Evolutionary conservation across 805 yeast species (phyloP).

Genomic region (Metschnikowia henanensis): DNA sequence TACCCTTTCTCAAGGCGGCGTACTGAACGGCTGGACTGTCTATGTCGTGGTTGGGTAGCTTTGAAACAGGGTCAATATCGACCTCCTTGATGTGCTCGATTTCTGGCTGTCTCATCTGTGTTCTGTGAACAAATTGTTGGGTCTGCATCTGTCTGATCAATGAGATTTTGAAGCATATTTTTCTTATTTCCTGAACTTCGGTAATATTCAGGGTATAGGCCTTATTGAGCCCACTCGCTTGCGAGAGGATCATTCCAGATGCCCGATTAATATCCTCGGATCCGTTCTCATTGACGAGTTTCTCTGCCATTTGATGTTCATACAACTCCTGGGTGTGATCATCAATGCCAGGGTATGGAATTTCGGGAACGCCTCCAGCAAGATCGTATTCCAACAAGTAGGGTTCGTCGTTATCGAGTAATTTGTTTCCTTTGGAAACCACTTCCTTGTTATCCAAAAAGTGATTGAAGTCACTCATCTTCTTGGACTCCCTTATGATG

Average conservation of each 20-base stretch:
- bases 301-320: slow-evolving; percentile 38
- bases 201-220: slow-evolving; percentile 64
- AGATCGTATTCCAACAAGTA: slow-evolving; percentile 83
- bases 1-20: slow-evolving; percentile 63
- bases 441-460: slow-evolving; percentile 42
- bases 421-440: slow-evolving; percentile 43
- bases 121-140: slow-evolving; percentile 69
- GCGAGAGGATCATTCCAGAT: slow-evolving; percentile 35
- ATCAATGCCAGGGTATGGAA: slow-evolving; percentile 53
- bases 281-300: slow-evolving; percentile 27
- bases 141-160: slow-evolving; percentile 89
- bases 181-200: slow-evolving; percentile 85
- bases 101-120: slow-evolving; percentile 71
- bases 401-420: slow-evolving; percentile 57
- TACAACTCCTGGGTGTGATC: slow-evolving; percentile 38
- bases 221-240: slow-evolving; percentile 57
- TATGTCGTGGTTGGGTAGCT: slow-evolving; percentile 66
- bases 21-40: slow-evolving; percentile 60
- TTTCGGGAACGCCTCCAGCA: slow-evolving; percentile 73
- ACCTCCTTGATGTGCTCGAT: slow-evolving; percentile 58
- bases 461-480: slow-evolving; percentile 61
- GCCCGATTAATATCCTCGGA: slow-evolving; percentile 25
- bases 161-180: slow-evolving; percentile 84
- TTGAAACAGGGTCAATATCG: slow-evolving; percentile 84
- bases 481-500: slow-evolving; percentile 58